These are phyloP conservation scores for Flaveria floridana DNA, from an alignment of 140 eudicot genomes.

Conservation along the genomic window DNA sequence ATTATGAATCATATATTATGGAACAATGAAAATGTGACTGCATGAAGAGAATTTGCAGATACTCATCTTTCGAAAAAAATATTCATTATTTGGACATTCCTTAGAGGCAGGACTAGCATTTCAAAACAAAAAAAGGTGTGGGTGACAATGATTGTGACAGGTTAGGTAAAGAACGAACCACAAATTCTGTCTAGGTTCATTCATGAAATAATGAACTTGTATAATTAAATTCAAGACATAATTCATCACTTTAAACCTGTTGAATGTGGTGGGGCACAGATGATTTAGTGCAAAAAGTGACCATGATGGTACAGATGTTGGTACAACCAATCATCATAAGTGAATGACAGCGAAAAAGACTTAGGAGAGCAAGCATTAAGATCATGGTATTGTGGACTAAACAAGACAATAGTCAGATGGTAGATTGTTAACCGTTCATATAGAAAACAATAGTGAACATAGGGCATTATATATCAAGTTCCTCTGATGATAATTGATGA, in stretches of 20 bases:
- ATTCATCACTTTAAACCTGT: slow-evolving; percentile 14
- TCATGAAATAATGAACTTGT: neutral
- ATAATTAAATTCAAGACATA: neutral
- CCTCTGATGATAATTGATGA: neutral
- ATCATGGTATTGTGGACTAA: slow-evolving; percentile 21
- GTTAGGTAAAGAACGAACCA: slow-evolving; percentile 34
- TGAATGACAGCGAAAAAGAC: slow-evolving; percentile 16
- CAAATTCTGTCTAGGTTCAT: slow-evolving; percentile 18
- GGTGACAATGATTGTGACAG: slow-evolving; percentile 24
- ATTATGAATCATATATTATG: neutral
- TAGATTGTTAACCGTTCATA: slow-evolving; percentile 1
- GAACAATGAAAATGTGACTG: neutral
- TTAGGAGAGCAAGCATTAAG: neutral
- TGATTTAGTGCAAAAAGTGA: slow-evolving; percentile 21
- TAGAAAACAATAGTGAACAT: neutral
- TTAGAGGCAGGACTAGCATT: slow-evolving; percentile 8
- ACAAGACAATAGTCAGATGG: slow-evolving; percentile 7
- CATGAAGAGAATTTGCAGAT: neutral
- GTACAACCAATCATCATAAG: slow-evolving; percentile 34
- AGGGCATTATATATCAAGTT: slow-evolving; percentile 3
- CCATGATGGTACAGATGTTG: slow-evolving; percentile 37
- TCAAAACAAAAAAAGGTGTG: slow-evolving; percentile 11
- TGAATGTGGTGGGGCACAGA: slow-evolving; percentile 25
- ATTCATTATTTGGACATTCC: neutral
- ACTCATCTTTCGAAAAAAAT: neutral